Conservation (phyloP, 352 stramenopile species). For the Phytophthora pini region DNA sequence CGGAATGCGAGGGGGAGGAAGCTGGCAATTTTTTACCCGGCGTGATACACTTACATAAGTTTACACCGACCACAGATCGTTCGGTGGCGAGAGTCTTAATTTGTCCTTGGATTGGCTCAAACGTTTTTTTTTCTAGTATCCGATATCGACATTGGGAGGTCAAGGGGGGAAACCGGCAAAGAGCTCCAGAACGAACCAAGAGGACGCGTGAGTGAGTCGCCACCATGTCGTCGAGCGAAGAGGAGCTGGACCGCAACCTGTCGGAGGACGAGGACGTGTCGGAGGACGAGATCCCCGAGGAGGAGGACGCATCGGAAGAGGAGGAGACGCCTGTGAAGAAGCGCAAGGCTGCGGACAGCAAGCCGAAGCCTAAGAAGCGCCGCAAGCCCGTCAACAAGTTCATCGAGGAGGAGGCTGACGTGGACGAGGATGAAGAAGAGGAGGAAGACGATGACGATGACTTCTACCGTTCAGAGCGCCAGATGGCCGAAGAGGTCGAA, state of each 20-base stretch:
- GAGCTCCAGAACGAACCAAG: slow-evolving; percentile 33
- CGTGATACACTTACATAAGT: slow-evolving; percentile 14
- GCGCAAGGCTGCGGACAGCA: slow-evolving; percentile 68
- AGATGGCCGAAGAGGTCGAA: slow-evolving; percentile 81
- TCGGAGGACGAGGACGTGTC: slow-evolving; percentile 82
- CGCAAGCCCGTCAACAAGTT: slow-evolving; percentile 90
- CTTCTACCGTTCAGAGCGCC: slow-evolving; percentile 80
- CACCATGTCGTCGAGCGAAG: slow-evolving; percentile 90
- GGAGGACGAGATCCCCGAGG: slow-evolving; percentile 80
- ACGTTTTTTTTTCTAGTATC: background rate
- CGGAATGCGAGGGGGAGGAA: slow-evolving; percentile 34
- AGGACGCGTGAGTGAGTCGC: slow-evolving; percentile 10
- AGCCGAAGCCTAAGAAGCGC: slow-evolving; percentile 86
- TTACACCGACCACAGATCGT: slow-evolving; percentile 2
- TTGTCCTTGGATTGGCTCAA: slow-evolving; percentile 7
- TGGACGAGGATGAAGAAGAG: slow-evolving; percentile 88
- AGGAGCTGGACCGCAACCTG: slow-evolving; percentile 84
- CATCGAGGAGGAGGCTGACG: slow-evolving; percentile 89
- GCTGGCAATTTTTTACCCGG: slow-evolving; percentile 36
- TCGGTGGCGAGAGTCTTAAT: slow-evolving; percentile 12
- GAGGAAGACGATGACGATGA: slow-evolving; percentile 87
- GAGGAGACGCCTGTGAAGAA: slow-evolving; percentile 75
- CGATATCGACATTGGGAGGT: slow-evolving; percentile 25
- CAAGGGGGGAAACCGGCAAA: slow-evolving; percentile 21
- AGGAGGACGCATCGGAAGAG: slow-evolving; percentile 68